Conservation (phyloP, 768 basidiomycete species). For the Goffeauzyma gilvescens region DNA sequence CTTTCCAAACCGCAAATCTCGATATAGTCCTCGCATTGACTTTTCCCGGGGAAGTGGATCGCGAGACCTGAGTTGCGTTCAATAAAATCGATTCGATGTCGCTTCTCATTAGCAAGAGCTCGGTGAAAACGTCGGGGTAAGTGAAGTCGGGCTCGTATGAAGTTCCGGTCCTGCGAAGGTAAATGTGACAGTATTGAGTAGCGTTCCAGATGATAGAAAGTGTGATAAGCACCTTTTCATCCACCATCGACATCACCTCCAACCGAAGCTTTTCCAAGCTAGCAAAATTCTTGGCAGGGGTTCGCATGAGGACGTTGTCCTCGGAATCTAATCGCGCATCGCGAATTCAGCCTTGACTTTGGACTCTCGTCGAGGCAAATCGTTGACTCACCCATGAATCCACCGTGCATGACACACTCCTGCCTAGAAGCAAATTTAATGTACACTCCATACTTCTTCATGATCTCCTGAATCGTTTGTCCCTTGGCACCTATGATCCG, state of each 20-base stretch:
- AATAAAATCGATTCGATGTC: too few species aligned
- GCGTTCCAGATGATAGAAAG: too few species aligned
- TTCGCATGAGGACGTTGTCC: constrained; percentile 95
- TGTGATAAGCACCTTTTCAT: constrained; percentile 96
- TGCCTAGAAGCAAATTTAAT: constrained; percentile 98
- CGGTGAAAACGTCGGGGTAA: too few species aligned
- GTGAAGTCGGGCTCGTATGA: too few species aligned
- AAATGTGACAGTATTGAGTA: too few species aligned
- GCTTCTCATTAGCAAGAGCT: too few species aligned
- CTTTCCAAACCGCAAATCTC: too few species aligned
- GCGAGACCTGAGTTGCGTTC: too few species aligned
- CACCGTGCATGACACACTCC: constrained; percentile 83
- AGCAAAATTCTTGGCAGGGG: constrained; percentile 92
- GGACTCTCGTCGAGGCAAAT: too few species aligned
- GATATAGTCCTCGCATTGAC: too few species aligned
- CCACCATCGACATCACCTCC: constrained; percentile 92
- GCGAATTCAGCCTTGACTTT: not conserved
- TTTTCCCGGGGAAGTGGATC: too few species aligned
- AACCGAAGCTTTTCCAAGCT: constrained; percentile 88
- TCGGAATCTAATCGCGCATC: constrained; percentile 91
- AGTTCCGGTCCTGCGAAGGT: too few species aligned
- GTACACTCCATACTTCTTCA: constrained; percentile 99
- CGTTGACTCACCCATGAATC: constrained; percentile 25
- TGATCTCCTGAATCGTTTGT: constrained; percentile 93
- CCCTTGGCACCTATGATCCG: constrained; percentile 97